Conservation (phyloP, 2,329 filamentous ascomycete genomes). For the Venturia carpophila region DNA sequence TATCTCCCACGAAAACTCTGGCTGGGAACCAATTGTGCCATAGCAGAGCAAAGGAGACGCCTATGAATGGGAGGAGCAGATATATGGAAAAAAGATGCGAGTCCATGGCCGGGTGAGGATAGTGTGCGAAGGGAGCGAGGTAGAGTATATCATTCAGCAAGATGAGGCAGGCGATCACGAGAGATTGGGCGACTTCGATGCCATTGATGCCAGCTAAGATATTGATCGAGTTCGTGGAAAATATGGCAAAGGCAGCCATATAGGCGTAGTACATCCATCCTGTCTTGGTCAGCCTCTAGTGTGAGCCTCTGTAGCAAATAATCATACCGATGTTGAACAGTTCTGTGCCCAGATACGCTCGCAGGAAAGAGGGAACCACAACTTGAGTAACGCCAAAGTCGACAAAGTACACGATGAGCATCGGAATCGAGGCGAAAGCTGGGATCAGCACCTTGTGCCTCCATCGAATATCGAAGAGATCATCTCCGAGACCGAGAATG, state of each 20-base stretch:
- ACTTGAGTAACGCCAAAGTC: constrained; percentile 96
- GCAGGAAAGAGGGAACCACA: constrained; percentile 78
- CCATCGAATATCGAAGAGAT: constrained; percentile 97
- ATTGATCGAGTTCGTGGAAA: constrained; percentile 98
- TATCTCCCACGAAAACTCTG: constrained; percentile 92
- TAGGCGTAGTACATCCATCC: constrained; percentile 75
- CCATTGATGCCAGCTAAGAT: constrained; percentile 99
- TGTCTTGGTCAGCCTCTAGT: constrained; percentile 24
- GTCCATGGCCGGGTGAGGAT: constrained; percentile 89
- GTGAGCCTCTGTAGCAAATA: constrained; percentile 14
- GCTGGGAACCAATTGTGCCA: constrained; percentile 95
- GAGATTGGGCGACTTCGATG: constrained; percentile 89
- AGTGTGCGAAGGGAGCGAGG: constrained; percentile 60
- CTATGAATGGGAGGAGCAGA: constrained; percentile 87
- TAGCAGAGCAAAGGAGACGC: constrained; percentile 78
- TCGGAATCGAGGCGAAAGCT: constrained; percentile 83
- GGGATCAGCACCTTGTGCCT: constrained; percentile 98
- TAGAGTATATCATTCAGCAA: constrained; percentile 84
- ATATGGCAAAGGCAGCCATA: constrained; percentile 94
- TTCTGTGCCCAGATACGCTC: constrained; percentile 67
- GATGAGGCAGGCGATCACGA: constrained; percentile 80
- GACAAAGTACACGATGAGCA: constrained; percentile 95
- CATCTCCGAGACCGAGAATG: constrained; percentile 87
- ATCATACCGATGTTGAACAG: constrained; percentile 64
- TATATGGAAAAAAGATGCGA: constrained; percentile 95